Conservation (phyloP, 176 grass and related monocot species). For the Stipa capillata region DNA sequence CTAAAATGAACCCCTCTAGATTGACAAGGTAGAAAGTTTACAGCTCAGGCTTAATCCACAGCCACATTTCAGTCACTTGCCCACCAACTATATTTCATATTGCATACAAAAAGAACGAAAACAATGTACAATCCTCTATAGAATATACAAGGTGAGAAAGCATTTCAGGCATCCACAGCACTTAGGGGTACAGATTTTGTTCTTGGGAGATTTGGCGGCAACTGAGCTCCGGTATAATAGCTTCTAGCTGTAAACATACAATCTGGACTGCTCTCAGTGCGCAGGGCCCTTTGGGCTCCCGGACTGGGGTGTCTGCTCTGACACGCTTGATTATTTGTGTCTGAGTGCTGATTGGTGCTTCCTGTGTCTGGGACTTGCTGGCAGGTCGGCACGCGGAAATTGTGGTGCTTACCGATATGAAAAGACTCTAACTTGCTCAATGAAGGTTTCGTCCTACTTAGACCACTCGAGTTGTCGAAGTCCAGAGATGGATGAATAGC, state of each 20-base stretch:
- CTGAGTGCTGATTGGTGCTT: not conserved
- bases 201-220: constrained; percentile 40
- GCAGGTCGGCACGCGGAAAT: constrained; percentile 38
- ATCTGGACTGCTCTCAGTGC: constrained; percentile 12
- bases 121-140: constrained; percentile 34
- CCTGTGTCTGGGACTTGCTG: constrained; percentile 19
- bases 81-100: constrained; percentile 23
- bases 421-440: constrained; percentile 66
- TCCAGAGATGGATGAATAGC: constrained; percentile 53
- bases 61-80: constrained; percentile 17
- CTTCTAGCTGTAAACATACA: constrained; percentile 32
- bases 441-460: constrained; percentile 20
- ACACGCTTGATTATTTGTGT: not conserved
- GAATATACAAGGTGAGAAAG: constrained; percentile 28
- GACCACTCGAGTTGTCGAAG: constrained; percentile 24
- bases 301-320: not conserved
- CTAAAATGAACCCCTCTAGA: not conserved
- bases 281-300: constrained; percentile 33
- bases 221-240: constrained; percentile 21
- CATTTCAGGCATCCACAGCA: constrained; percentile 32
- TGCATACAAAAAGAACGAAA: constrained; percentile 33
- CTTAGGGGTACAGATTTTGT: constrained; percentile 39
- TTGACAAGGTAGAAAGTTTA: constrained; percentile 19
- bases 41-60: constrained; percentile 31
- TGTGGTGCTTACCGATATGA: constrained; percentile 69